Percentiles rank a stretch among this genome's conserved stretches.
These are phyloP conservation scores for Rhexocercosporidium sp. DNA, from an alignment of 2,329 filamentous ascomycete genomes.

Conservation along the genomic window DNA sequence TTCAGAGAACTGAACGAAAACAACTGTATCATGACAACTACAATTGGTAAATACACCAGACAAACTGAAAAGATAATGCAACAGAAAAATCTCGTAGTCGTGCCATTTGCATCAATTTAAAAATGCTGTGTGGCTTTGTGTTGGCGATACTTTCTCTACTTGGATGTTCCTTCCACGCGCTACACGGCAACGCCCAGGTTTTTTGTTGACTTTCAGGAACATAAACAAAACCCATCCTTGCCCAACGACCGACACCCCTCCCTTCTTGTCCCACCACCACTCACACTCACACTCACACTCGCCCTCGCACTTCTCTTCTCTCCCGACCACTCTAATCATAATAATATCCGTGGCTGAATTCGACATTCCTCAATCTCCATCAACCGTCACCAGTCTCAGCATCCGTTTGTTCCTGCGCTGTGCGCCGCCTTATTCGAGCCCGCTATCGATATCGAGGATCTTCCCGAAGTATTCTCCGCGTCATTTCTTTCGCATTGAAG, in stretches of 20 bases:
- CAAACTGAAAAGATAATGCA: not conserved
- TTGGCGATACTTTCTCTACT: not conserved
- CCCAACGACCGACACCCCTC: constrained; percentile 12
- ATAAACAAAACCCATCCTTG: constrained; percentile 13
- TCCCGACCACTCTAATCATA: constrained; percentile 20
- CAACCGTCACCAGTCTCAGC: constrained; percentile 20
- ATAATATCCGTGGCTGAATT: constrained; percentile 28
- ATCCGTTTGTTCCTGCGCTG: constrained; percentile 29
- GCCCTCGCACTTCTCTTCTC: constrained; percentile 9
- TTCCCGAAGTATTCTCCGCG: constrained; percentile 11
- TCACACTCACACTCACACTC: constrained; percentile 1
- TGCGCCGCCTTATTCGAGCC: constrained; percentile 31
- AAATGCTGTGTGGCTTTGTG: not conserved
- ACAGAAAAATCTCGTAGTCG: not conserved
- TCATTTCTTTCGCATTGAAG: constrained; percentile 17
- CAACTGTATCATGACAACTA: not conserved
- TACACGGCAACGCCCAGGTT: constrained; percentile 1
- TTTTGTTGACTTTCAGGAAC: constrained; percentile 18
- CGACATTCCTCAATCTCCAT: constrained; percentile 26
- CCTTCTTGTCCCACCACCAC: constrained; percentile 8
- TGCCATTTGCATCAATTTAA: not conserved
- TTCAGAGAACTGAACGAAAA: not conserved
- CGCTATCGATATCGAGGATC: constrained; percentile 23
- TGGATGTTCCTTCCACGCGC: constrained; percentile 16
- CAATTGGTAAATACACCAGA: not conserved